Conservation (phyloP, 1,284 basidiomycete genomes). For the Chiua sp. region DNA sequence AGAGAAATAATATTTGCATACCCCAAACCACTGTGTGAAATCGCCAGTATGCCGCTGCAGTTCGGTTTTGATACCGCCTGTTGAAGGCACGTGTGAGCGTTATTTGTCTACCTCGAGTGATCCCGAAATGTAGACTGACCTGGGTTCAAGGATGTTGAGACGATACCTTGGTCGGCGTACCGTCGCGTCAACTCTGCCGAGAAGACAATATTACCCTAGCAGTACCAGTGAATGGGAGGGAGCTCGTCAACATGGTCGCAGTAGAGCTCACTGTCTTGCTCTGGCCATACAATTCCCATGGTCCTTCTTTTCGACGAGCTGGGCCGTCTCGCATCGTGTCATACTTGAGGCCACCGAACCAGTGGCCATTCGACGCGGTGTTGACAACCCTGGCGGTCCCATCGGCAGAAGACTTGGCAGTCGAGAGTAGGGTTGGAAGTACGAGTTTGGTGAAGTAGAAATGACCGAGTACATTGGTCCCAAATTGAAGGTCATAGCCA, state of each 20-base stretch:
- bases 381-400: constrained; percentile 50
- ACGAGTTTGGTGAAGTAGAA: constrained; percentile 51
- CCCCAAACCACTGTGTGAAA: neutral
- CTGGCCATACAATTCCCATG: constrained; percentile 44
- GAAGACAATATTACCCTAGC: constrained; percentile 39
- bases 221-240: too few species aligned
- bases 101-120: too few species aligned
- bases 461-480: constrained; percentile 53
- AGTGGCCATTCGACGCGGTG: constrained; percentile 41
- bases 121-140: constrained; percentile 17
- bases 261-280: constrained; percentile 44
- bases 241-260: too few species aligned
- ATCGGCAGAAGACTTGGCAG: constrained; percentile 33
- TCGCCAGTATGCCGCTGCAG: constrained; percentile 29
- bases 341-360: constrained; percentile 17
- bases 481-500: constrained; percentile 60
- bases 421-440: constrained; percentile 45
- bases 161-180: constrained; percentile 41
- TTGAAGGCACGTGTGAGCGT: neutral
- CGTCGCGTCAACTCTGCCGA: constrained; percentile 40
- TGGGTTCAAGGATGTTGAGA: constrained; percentile 42
- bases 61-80: constrained; percentile 23
- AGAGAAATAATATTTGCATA: neutral
- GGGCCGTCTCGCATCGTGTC: constrained; percentile 39
- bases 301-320: constrained; percentile 23